Conservation (phyloP, 805 yeast genomes). For the Priceomyces medius region DNA sequence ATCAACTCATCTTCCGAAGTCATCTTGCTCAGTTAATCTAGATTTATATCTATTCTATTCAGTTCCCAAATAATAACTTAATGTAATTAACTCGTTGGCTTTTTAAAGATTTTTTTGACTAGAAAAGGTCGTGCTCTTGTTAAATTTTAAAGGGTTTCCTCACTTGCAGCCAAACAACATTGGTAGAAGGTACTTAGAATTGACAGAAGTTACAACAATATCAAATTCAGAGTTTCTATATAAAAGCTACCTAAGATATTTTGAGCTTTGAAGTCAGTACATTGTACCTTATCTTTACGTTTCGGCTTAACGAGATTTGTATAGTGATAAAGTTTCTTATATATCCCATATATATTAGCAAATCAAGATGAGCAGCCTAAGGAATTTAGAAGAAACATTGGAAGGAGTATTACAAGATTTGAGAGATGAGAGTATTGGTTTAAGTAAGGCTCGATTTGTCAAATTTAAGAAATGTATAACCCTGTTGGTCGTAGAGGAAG, state of each 20-base stretch:
- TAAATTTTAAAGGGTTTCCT: background rate
- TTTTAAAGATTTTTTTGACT: conserved; percentile 3
- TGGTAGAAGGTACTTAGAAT: too few species aligned
- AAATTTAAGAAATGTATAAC: conserved; percentile 1
- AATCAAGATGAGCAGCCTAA: background rate
- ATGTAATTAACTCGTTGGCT: background rate
- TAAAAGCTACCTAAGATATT: too few species aligned
- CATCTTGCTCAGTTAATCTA: background rate
- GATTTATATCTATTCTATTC: background rate
- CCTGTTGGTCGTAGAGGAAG: background rate
- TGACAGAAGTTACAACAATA: too few species aligned
- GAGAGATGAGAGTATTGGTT: background rate
- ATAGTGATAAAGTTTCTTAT: too few species aligned
- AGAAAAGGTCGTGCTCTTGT: conserved; percentile 2
- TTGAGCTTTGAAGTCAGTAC: too few species aligned
- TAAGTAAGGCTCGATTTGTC: background rate
- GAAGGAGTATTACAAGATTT: background rate
- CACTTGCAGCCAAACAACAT: conserved; percentile 2
- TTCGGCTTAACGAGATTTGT: too few species aligned
- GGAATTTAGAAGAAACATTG: background rate
- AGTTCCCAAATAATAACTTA: background rate
- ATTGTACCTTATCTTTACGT: too few species aligned
- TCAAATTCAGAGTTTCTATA: too few species aligned
- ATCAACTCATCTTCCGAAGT: conserved; percentile 29
- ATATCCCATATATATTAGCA: too few species aligned